These are phyloP conservation scores for Rhynchosporium secalis DNA, from an alignment of 2,329 filamentous ascomycete species.

Conservation along the genomic window DNA sequence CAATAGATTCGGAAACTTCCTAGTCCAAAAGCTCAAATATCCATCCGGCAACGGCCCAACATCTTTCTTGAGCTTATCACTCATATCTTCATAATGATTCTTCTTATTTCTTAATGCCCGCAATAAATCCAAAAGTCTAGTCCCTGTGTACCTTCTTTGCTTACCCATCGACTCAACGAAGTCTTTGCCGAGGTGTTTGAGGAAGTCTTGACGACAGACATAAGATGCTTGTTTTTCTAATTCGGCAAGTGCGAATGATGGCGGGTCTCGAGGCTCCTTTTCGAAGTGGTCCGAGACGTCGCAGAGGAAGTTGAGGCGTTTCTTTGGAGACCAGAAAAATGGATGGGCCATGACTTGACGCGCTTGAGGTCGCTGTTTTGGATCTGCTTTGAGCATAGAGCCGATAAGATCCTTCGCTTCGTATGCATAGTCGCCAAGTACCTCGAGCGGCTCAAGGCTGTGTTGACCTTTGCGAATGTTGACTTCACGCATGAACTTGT, in stretches of 20 bases:
- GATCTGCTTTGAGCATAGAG: slow-evolving; percentile 67
- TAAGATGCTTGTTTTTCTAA: slow-evolving; percentile 55
- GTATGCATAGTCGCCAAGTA: slow-evolving; percentile 77
- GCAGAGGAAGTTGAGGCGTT: slow-evolving; percentile 88
- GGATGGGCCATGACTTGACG: slow-evolving; percentile 84
- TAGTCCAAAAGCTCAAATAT: slow-evolving; percentile 69
- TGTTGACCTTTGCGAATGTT: slow-evolving; percentile 93
- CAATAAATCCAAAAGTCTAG: slow-evolving; percentile 79
- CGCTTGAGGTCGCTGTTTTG: slow-evolving; percentile 66
- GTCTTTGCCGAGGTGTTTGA: slow-evolving; percentile 70
- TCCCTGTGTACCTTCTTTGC: slow-evolving; percentile 91
- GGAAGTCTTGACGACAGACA: slow-evolving; percentile 71
- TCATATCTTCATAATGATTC: slow-evolving; percentile 97
- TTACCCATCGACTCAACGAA: slow-evolving; percentile 91
- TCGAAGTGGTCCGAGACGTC: slow-evolving; percentile 97
- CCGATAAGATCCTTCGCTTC: slow-evolving; percentile 86
- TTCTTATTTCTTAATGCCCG: slow-evolving; percentile 92
- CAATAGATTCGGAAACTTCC: slow-evolving; percentile 64
- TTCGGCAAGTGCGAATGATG: slow-evolving; percentile 64
- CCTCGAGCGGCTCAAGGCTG: slow-evolving; percentile 68
- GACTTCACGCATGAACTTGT: slow-evolving; percentile 92
- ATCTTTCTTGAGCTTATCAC: slow-evolving; percentile 69
- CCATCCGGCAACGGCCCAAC: slow-evolving; percentile 64
- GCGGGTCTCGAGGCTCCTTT: slow-evolving; percentile 82
- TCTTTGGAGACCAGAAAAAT: slow-evolving; percentile 93